Evolutionary conservation across 2,329 filamentous ascomycete species (phyloP).

Genomic region (Biscogniauxia sp.): DNA sequence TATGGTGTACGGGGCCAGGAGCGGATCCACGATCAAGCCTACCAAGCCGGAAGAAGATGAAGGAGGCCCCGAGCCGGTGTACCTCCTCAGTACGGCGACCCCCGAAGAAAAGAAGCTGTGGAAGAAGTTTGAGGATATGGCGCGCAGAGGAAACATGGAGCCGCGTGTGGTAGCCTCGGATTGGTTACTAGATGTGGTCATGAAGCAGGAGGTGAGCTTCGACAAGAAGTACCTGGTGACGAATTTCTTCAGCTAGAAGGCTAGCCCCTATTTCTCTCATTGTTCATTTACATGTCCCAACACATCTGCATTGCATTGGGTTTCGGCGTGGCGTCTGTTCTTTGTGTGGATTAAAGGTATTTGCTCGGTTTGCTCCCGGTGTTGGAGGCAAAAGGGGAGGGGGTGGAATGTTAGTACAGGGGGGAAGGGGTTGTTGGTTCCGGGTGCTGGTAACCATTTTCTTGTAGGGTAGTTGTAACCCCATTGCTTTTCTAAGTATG

Average conservation of each 20-base stretch:
- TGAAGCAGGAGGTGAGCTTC: slow-evolving; percentile 79
- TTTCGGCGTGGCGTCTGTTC: background rate
- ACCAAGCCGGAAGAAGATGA: slow-evolving; percentile 61
- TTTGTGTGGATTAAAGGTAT: background rate
- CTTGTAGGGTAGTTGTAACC: background rate
- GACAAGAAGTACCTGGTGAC: slow-evolving; percentile 58
- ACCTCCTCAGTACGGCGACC: slow-evolving; percentile 71
- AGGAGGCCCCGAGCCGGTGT: slow-evolving; percentile 68
- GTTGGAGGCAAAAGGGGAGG: no score
- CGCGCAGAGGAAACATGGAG: slow-evolving; percentile 72
- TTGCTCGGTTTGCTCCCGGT: background rate
- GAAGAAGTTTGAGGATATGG: slow-evolving; percentile 77
- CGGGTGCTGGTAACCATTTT: background rate
- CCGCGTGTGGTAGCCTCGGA: slow-evolving; percentile 80
- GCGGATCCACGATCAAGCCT: slow-evolving; percentile 65
- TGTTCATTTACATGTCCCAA: background rate
- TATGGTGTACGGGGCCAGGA: slow-evolving; percentile 70
- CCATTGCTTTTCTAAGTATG: background rate
- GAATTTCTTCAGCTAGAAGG: slow-evolving; percentile 39
- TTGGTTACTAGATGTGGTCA: slow-evolving; percentile 86
- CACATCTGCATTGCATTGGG: background rate
- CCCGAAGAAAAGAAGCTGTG: slow-evolving; percentile 71
- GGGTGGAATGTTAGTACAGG: no score
- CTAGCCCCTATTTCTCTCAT: background rate
- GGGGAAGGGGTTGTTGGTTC: background rate